Evolutionary conservation across 139 green algal genomes (phyloP), one percentile per base, ranked within the genome.

Genomic region (Chlorella sp.): DNA sequence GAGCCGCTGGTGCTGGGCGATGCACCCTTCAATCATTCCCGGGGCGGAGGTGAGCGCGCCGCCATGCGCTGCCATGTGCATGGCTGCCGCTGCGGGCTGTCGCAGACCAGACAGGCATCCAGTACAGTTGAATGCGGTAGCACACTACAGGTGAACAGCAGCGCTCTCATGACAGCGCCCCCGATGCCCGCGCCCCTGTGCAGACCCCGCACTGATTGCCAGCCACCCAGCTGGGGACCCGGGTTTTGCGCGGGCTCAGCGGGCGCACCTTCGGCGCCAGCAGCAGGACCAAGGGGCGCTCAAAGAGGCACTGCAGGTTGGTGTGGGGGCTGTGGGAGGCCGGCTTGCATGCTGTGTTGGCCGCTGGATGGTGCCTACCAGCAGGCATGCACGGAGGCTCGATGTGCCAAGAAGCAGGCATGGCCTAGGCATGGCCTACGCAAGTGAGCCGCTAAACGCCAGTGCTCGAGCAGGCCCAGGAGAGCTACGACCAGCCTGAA

Each of bases 401-500:
- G n/a, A n/a, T n/a, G n/a, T n/a, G n/a, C n/a, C n/a, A n/a, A n/a
- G n/a, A n/a, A n/a, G n/a, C n/a, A n/a, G n/a, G n/a, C n/a, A n/a
- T n/a, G n/a, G n/a, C n/a, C n/a, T n/a, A n/a, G n/a, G n/a, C n/a
- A n/a, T n/a, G n/a, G n/a, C n/a, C n/a, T n/a, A n/a, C n/a, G n/a
- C n/a, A n/a, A n/a, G n/a, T n/a, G n/a, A n/a, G n/a, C n/a, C 21
- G 3, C 18, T 1, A 51, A 28, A 38, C 68, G 0, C 20, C 4
- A 18, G 4, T 38, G 26, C 11, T 41, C 23, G 39, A 18, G 44
- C 78, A 84, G 28, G 88, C 86, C 28, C 88, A 93, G 71, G 90
- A 89, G 76, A 80, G 84, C 5, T 92, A 91, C 74, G 90, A 93
- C 18, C 81, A 92, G 57, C 90, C 88, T 3, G 88, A 93, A 30